Evolutionary conservation across 2,329 filamentous ascomycete genomes (phyloP).

Genomic region (Hirsutella thompsonii): DNA sequence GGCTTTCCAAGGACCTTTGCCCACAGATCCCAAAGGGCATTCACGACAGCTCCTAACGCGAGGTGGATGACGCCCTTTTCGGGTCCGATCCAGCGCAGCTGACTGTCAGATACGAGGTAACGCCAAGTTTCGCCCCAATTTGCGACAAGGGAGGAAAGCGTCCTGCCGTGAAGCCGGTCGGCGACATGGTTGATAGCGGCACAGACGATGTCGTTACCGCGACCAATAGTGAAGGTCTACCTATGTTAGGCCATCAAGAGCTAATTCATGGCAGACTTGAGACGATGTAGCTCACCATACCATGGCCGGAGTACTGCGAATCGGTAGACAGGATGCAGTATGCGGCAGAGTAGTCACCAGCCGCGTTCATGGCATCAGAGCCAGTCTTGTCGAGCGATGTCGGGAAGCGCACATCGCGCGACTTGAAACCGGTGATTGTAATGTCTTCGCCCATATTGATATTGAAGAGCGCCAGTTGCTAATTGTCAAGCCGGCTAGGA

Average conservation of each 20-base stretch:
- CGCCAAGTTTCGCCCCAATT: slow-evolving; percentile 87
- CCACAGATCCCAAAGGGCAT: slow-evolving; percentile 94
- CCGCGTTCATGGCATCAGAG: slow-evolving; percentile 92
- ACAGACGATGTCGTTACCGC: slow-evolving; percentile 88
- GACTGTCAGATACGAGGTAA: slow-evolving; percentile 79
- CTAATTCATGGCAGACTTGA: background rate
- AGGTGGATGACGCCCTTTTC: slow-evolving; percentile 93
- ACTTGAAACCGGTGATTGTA: slow-evolving; percentile 60
- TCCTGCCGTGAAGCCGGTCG: slow-evolving; percentile 61
- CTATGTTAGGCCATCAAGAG: background rate
- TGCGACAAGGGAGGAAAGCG: slow-evolving; percentile 61
- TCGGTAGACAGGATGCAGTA: slow-evolving; percentile 87
- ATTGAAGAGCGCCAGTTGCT: too few species aligned
- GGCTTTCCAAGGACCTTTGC: slow-evolving; percentile 76
- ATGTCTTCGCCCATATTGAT: slow-evolving; percentile 29
- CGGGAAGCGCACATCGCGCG: slow-evolving; percentile 65
- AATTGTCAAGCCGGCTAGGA: background rate
- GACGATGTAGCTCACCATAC: slow-evolving; percentile 45
- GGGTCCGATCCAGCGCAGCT: slow-evolving; percentile 86
- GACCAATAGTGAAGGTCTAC: slow-evolving; percentile 69
- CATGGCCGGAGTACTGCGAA: slow-evolving; percentile 56
- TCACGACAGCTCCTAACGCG: slow-evolving; percentile 77
- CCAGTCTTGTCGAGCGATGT: slow-evolving; percentile 96
- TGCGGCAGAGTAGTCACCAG: slow-evolving; percentile 85
- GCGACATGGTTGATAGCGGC: slow-evolving; percentile 68